Evolutionary conservation across 345 rosid genomes (phyloP), one percentile per base, ranked within the genome.

Genomic region (Clarkia xantiana): DNA sequence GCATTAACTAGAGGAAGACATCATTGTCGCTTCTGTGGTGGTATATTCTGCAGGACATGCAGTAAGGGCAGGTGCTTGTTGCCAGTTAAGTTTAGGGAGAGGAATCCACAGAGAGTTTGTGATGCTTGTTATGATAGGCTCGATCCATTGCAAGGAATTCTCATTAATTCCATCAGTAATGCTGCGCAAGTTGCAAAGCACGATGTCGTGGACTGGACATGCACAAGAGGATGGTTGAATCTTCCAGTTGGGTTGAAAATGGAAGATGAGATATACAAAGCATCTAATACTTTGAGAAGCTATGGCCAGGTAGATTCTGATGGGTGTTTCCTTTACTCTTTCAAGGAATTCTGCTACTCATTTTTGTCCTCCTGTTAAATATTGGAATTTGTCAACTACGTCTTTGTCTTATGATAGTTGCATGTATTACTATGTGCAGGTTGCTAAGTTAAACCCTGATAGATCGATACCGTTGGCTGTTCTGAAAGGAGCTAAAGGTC

Each of bases 21-120:
- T 70, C 97, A 89, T 59, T 89, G 95, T 59, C 72, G 97, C 54
- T 89, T 71, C 64, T 89, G 97, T 69, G 97, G 97, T 51, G 95
- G 95, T 42, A 58, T 89, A 52, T 89, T 82, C 64, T 89, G 97
- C 42, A 71, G 78, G 18, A 81, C 74, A 15, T 89, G 97, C 66
- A 78, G 94, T 36, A 80, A 61, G 69, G 97, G 97, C 64, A 80
- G 87, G 70, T 85, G 94, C 61, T 77, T 89, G 68, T 53, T 89
- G 75, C 95, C 97, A 0, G 63, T 34, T 14, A 85, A 77, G 67
- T 89, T 85, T 48, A 81, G 75, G 7, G 59, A 60, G 56, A 51
- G 76, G 6, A 77, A 89, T 65, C 97, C 94, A 1, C 90, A 82
- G 36, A 73, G 97, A 18, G 95, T 85, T 47, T 85, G 95, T 63